Conservation (phyloP, 805 yeast genomes). For the Myxozyma udenii region DNA sequence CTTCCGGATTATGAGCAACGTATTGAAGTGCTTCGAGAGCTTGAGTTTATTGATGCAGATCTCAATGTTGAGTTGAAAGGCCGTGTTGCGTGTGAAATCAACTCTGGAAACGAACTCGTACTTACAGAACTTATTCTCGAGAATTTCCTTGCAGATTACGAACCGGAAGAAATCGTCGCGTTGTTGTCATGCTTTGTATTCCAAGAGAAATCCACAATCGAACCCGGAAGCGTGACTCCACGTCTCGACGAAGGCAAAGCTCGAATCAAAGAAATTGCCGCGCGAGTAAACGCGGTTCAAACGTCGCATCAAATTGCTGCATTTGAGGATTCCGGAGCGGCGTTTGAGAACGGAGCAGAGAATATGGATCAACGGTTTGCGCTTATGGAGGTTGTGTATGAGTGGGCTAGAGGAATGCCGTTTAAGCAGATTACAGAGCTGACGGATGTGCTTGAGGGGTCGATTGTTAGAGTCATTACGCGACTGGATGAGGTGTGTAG, state of each 20-base stretch:
- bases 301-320: constrained; percentile 61
- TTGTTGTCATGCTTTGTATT: constrained; percentile 86
- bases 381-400: constrained; percentile 88
- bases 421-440: constrained; percentile 87
- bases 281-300: constrained; percentile 58
- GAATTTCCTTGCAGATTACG: constrained; percentile 87
- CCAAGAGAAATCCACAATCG: constrained; percentile 74
- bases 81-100: constrained; percentile 87
- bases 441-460: constrained; percentile 91
- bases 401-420: constrained; percentile 95
- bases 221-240: constrained; percentile 65
- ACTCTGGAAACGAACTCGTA: constrained; percentile 86
- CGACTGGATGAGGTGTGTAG: constrained; percentile 92
- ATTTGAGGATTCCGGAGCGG: constrained; percentile 65
- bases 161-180: constrained; percentile 96
- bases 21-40: constrained; percentile 66
- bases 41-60: constrained; percentile 74
- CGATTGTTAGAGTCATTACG: constrained; percentile 92
- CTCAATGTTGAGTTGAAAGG: constrained; percentile 81
- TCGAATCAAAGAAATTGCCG: constrained; percentile 68
- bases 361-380: constrained; percentile 63
- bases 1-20: constrained; percentile 94
- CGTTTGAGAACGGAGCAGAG: constrained; percentile 56
- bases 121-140: constrained; percentile 86
- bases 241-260: constrained; percentile 61